Conservation (phyloP, 495 filamentous ascomycete genomes). For the Podospora australis region DNA sequence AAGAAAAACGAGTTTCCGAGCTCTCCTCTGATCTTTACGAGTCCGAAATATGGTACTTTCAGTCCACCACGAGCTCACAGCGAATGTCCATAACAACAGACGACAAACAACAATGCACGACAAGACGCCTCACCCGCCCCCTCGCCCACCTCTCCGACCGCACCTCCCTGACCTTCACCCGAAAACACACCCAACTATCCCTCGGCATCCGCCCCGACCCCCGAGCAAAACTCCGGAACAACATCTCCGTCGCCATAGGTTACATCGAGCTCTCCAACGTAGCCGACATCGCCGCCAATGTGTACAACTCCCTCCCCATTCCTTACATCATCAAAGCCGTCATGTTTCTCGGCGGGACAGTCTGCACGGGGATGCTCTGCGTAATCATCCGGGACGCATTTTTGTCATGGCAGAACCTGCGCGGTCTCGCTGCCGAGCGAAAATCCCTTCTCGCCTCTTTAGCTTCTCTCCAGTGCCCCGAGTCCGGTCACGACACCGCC, state of each 20-base stretch:
- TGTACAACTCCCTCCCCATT: conserved; percentile 46
- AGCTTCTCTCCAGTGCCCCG: not conserved
- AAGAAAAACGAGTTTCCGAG: too few species aligned
- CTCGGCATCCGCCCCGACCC: not conserved
- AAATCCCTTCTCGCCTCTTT: conserved; percentile 23
- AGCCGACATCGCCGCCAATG: conserved; percentile 48
- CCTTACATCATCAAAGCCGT: conserved; percentile 39
- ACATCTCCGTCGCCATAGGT: conserved; percentile 40
- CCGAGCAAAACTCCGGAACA: conserved; percentile 40
- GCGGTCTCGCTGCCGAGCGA: conserved; percentile 34
- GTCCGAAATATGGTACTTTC: not conserved
- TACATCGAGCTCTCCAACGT: conserved; percentile 49
- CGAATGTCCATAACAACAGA: not conserved
- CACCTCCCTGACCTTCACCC: not conserved
- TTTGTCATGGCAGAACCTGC: conserved; percentile 41
- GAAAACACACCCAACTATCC: not conserved
- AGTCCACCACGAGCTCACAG: not conserved
- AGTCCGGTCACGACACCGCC: not conserved
- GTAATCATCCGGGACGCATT: conserved; percentile 37
- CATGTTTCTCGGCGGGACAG: conserved; percentile 45
- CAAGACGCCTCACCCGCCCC: not conserved
- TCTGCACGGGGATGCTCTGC: conserved; percentile 39
- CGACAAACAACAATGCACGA: not conserved
- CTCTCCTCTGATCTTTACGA: too few species aligned
- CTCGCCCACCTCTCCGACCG: not conserved